Evolutionary conservation across 2,329 filamentous ascomycete genomes (phyloP).

Genomic region (Neospermospora avenae): DNA sequence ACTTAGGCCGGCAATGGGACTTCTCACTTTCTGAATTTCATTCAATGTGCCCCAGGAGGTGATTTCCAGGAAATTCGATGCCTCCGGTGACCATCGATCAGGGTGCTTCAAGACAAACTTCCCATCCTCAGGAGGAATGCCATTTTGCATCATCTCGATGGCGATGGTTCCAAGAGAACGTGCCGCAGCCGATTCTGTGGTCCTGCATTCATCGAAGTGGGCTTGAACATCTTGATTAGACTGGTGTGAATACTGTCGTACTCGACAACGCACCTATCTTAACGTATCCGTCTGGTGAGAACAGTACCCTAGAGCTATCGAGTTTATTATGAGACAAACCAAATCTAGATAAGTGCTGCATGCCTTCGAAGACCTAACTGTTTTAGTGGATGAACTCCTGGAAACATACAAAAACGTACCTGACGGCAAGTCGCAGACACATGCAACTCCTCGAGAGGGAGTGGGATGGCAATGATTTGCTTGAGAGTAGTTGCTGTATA

Average conservation of each 20-base stretch:
- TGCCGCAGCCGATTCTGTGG: background rate
- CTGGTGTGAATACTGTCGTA: background rate
- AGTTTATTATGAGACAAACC: background rate
- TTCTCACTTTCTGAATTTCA: constrained; percentile 14
- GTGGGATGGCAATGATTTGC: constrained; percentile 14
- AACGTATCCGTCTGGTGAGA: background rate
- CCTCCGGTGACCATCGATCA: background rate
- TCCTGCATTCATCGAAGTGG: background rate
- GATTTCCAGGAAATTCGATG: constrained; percentile 13
- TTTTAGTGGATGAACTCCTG: background rate
- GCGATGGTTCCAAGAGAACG: background rate
- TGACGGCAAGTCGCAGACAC: constrained; percentile 14
- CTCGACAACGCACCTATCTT: background rate
- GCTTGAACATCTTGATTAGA: background rate
- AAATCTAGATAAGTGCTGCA: constrained; percentile 12
- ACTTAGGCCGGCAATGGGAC: background rate
- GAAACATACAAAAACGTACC: constrained; percentile 7
- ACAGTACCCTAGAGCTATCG: background rate
- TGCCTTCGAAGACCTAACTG: constrained; percentile 15
- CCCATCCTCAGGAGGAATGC: background rate
- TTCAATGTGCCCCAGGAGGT: constrained; percentile 12
- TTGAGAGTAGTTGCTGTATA: constrained; percentile 16
- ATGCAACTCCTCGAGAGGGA: constrained; percentile 13
- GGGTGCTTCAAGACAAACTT: background rate
- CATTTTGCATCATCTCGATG: too few species aligned